Conservation (phyloP, 306 rosid species). For the Benincasa hispida region DNA sequence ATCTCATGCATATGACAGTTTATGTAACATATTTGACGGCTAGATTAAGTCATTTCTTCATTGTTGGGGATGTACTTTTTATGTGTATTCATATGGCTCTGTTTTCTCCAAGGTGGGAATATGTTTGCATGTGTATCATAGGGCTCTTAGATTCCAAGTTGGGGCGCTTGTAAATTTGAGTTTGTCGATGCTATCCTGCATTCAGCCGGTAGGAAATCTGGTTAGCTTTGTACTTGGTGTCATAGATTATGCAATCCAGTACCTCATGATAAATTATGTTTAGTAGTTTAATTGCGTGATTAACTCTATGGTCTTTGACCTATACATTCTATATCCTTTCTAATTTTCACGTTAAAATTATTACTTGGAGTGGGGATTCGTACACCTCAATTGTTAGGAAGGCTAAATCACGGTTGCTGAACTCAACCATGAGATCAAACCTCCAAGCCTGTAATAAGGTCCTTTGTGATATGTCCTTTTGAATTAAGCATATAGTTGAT, state of each 20-base stretch:
- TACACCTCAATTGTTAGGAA: background rate
- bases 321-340: background rate
- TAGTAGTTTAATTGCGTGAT: background rate
- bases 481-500: background rate
- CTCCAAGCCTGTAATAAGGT: background rate
- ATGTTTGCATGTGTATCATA: background rate
- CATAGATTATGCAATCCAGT: background rate
- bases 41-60: background rate
- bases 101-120: background rate
- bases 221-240: background rate
- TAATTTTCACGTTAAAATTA: background rate
- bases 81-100: background rate
- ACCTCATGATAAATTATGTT: background rate
- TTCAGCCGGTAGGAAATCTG: background rate
- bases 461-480: background rate
- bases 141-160: constrained; percentile 2
- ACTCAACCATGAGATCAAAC: background rate
- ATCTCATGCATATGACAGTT: background rate
- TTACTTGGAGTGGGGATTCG: background rate
- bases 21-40: background rate
- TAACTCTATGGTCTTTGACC: background rate
- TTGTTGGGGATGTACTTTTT: background rate
- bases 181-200: background rate
- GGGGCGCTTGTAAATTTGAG: background rate
- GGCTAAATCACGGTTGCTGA: background rate